A percentile compares a stretch with the other conserved stretches of the same genome.
phyloP scores from a whole-genome alignment of 352 stramenopile genomes.

The Pythium myriotylum region DNA sequence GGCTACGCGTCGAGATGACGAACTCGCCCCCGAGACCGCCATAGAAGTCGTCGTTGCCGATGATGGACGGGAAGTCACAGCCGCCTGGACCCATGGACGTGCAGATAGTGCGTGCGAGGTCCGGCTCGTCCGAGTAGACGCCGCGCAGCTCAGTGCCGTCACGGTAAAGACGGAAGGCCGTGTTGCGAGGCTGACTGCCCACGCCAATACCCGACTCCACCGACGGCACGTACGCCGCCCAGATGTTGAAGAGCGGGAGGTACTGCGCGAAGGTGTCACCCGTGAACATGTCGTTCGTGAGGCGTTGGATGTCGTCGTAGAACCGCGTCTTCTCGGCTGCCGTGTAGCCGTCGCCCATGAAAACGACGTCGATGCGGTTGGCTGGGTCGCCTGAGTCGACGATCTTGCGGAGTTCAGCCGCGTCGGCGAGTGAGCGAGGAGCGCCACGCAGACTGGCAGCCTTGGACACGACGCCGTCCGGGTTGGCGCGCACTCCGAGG shows the following conservation, averaged over 20 bases:
- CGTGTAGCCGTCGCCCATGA: conserved; percentile 52
- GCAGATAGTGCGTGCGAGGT: conserved; percentile 14
- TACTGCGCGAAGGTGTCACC: too few relatives aligned
- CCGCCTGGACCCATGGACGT: conserved; percentile 4
- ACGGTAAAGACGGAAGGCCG: conserved; percentile 2
- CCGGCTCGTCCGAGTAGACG: conserved; percentile 19
- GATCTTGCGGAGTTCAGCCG: conserved; percentile 27
- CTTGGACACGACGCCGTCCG: neutral
- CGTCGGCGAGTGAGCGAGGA: neutral
- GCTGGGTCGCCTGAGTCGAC: conserved; percentile 37
- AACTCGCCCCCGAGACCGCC: conserved; percentile 43
- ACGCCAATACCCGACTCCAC: conserved; percentile 6
- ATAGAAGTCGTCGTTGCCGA: conserved; percentile 45
- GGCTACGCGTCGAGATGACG: conserved; percentile 36
- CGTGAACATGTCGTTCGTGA: conserved; percentile 47
- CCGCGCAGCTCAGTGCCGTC: conserved; percentile 10
- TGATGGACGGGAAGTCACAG: conserved; percentile 41
- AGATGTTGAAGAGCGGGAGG: too few relatives aligned
- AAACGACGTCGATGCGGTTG: conserved; percentile 50
- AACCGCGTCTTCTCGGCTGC: conserved; percentile 28
- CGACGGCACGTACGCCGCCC: conserved; percentile 15
- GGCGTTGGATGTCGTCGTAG: conserved; percentile 38
- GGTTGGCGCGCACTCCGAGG: conserved; percentile 6
- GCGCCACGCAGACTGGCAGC: neutral
- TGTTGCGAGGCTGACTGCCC: neutral